Evolutionary conservation across 2,329 filamentous ascomycete genomes (phyloP), one percentile per base, ranked within the genome.

Genomic region (Penicillium sp.): DNA sequence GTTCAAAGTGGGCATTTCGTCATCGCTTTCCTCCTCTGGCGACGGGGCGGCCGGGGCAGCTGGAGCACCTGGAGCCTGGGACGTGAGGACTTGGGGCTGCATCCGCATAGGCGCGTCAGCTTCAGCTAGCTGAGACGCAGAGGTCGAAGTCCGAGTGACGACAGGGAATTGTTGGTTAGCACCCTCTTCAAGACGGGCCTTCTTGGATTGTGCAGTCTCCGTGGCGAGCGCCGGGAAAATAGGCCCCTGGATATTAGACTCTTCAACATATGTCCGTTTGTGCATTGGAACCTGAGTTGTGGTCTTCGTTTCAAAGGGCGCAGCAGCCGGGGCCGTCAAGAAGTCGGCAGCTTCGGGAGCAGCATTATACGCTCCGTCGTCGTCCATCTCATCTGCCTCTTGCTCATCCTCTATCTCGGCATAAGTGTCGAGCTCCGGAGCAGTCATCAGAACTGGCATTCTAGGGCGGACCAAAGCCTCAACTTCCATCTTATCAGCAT

Each of bases 381-480:
- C 54, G 6, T 48, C 51, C 40, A 61, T 51, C 12, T 65, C 56
- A 14, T 63, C 66, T 9, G 67, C 63, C 15, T 70, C 67, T 37
- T 70, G 70, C 12, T 71, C 71, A 4, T 73, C 71, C 11, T 72
- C 70, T 9, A 63, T 60, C 35, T 64, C 58, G 14, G 56, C 54
- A 46, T 67, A 65, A 20, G 58, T 58, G 40, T 65, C 69, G 55
- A 62, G 74, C 56, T 53, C 65, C 5, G 63, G 63, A 1, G 57
- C 58, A 43, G 67, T 69, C 54, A 72, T 67, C 51, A 77, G 31
- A 12, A 79, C 68, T 2, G 81, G 79, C 78, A 82, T 79, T 42
- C 81, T 74, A 12, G 81, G 81, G 50, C 79, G 72, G 22, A 83
- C 78, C 53, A 97, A 71, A 9, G 89, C 82, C 73, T 97, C 92